Conservation (phyloP, 1,139 yeast genomes). For the Candida frijolesensis region DNA sequence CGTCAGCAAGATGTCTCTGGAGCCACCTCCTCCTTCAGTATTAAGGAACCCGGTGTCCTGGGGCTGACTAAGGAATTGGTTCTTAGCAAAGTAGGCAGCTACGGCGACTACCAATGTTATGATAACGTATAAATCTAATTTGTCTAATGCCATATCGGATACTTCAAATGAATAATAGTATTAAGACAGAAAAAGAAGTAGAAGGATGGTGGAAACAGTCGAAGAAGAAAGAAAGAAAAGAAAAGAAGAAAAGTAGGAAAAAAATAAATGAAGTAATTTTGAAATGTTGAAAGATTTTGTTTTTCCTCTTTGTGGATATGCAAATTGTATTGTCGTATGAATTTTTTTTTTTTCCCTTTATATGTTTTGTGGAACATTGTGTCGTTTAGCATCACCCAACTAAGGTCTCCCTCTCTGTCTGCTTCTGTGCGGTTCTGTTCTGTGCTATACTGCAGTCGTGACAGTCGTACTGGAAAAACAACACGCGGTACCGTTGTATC, state of each 20-base stretch:
- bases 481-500: too few relatives aligned
- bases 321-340: background rate
- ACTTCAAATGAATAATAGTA: background rate
- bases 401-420: background rate
- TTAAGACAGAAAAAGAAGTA: background rate
- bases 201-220: background rate
- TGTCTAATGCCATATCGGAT: slow-evolving; percentile 53
- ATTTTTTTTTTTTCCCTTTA: background rate
- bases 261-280: background rate
- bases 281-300: slow-evolving; percentile 1
- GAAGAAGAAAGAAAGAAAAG: background rate
- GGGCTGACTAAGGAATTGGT: slow-evolving; percentile 32
- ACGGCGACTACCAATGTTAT: slow-evolving; percentile 66
- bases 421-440: too few relatives aligned
- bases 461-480: too few relatives aligned
- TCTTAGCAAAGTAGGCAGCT: slow-evolving; percentile 67
- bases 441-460: too few relatives aligned
- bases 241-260: background rate
- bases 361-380: background rate
- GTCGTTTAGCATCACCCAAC: background rate
- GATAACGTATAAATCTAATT: slow-evolving; percentile 71
- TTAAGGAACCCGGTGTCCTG: slow-evolving; percentile 28
- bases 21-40: slow-evolving; percentile 40
- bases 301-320: background rate
- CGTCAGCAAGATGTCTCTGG: slow-evolving; percentile 67